These are phyloP conservation scores for Penicillium sp. DNA, from an alignment of 2,329 filamentous ascomycete species.

Conservation along the genomic window DNA sequence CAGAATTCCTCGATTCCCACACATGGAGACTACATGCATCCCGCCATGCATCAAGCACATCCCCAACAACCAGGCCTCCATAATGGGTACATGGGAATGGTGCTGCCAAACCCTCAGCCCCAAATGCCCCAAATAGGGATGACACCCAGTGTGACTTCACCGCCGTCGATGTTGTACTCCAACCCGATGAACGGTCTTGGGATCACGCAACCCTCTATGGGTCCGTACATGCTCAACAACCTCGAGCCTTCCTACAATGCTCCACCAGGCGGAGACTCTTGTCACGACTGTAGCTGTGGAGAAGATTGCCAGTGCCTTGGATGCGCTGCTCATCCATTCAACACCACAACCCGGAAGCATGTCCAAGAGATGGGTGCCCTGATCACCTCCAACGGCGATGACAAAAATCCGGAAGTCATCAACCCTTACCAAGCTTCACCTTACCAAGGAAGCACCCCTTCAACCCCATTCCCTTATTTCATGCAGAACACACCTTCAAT, in stretches of 20 bases:
- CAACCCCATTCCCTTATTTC: conserved; percentile 19
- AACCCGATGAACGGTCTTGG: conserved; percentile 17
- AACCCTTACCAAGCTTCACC: conserved; percentile 22
- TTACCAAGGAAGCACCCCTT: conserved; percentile 16
- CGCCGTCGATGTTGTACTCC: conserved; percentile 12
- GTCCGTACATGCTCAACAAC: conserved; percentile 9
- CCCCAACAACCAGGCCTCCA: background rate
- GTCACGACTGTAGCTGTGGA: conserved; percentile 43
- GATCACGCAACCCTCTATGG: conserved; percentile 17
- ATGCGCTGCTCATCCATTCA: conserved; percentile 48
- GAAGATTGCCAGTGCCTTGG: conserved; percentile 47
- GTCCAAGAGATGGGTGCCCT: conserved; percentile 47
- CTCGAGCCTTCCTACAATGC: conserved; percentile 10
- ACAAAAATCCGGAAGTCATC: conserved; percentile 20
- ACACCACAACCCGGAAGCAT: conserved; percentile 44
- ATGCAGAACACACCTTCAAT: conserved; percentile 14
- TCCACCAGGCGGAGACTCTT: conserved; percentile 18
- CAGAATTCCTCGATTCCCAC: conserved; percentile 18
- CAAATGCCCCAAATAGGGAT: background rate
- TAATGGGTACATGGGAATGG: conserved; percentile 3
- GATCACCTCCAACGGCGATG: conserved; percentile 36
- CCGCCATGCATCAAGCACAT: background rate
- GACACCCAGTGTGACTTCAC: conserved; percentile 9
- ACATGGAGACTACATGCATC: conserved; percentile 14
- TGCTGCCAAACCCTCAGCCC: background rate